Evolutionary conservation across 345 rosid genomes (phyloP).

Genomic region (Populus deltoides): DNA sequence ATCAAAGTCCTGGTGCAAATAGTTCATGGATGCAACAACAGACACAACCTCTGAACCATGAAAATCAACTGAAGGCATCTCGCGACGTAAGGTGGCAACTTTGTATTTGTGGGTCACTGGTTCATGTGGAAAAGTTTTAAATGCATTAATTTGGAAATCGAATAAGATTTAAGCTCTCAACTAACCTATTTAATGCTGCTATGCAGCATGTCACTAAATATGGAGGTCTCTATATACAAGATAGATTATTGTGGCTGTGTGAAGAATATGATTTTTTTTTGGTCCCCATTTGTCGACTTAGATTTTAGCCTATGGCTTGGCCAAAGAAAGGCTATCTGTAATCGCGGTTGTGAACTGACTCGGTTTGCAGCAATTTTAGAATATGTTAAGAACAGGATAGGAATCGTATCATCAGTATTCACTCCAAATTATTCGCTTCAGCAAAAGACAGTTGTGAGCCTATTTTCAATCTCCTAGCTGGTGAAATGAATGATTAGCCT

Average conservation of each 20-base stretch:
- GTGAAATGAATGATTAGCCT: slow-evolving; percentile 37
- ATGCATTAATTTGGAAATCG: not conserved
- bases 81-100: slow-evolving; percentile 97
- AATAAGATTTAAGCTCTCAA: not conserved
- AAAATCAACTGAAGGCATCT: slow-evolving; percentile 94
- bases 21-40: slow-evolving; percentile 53
- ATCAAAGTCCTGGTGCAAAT: slow-evolving; percentile 37
- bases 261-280: not conserved
- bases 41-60: slow-evolving; percentile 49
- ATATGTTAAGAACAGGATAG: not conserved
- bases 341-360: not conserved
- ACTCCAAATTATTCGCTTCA: not conserved
- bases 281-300: not conserved
- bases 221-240: not conserved
- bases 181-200: not conserved
- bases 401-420: not conserved
- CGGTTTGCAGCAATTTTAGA: not conserved
- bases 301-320: not conserved
- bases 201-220: not conserved
- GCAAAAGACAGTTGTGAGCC: not conserved
- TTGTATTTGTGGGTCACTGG: slow-evolving; percentile 41
- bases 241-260: not conserved
- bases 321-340: not conserved
- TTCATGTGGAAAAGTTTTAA: slow-evolving; percentile 21
- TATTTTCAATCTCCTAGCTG: slow-evolving; percentile 10